Base-by-base conservation (phyloP, 176 grass and related monocot genomes). In the Alopecurus myosuroides region DNA sequence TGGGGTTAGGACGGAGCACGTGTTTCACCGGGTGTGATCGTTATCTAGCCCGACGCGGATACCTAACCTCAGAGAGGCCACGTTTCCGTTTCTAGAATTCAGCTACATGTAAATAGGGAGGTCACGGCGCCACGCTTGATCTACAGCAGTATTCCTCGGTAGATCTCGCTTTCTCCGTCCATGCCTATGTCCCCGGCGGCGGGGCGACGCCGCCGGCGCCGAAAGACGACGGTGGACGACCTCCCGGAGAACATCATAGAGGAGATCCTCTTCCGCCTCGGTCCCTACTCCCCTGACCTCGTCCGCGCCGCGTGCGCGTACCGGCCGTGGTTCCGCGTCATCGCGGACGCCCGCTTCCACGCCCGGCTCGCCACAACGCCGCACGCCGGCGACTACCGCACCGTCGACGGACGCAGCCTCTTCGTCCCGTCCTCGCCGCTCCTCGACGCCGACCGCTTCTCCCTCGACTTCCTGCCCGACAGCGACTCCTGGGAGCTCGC, bases 381-480 rank as follows among this genome's bases (percentile, higher is more conserved):
- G 3, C 29, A 31, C 51, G 49, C 11, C 20, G 84, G 84, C 37
- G 48, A 39, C 64, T 86, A 86, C 84, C 84, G 79, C 76, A 34
- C 84, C 40, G 55, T 58, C 1, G 17, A 9, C 0, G 55, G 55
- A 1, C n/a, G 26, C 7, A 35, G 34, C 3, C 39, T 12, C 25
- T 79, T 86, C 37, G 25, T 86, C 19, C 84, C 84, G 7, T 58
- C 55, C 55, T 58, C 55, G 55, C n/a, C n/a, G n/a, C n/a, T n/a
- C n/a, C n/a, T 68, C 17, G 18, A 7, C 12, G 6, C 20, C 53
- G 19, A 28, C 26, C 20, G 4, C 55, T 73, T 84, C 26, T 63
- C 70, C 12, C 81, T 84, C 13, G 56, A 75, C 11, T 76, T 76
- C 44, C 48, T 76, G 30, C 70, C 70, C 1, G 20, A 33, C 2